Base-by-base conservation (phyloP, 83 land plant species). In the Picea engelmannii region DNA sequence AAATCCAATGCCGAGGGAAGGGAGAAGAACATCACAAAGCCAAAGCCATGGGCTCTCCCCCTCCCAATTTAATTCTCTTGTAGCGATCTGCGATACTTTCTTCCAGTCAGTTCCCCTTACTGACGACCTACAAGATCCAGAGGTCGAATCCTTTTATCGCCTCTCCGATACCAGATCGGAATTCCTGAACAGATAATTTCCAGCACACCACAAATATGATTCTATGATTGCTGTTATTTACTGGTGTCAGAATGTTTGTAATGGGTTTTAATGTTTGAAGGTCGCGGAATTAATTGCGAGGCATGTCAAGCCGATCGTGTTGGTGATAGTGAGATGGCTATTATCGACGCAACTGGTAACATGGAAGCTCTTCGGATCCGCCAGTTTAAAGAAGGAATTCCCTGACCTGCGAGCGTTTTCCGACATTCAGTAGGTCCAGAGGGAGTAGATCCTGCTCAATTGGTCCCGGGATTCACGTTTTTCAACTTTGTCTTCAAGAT, bases 251-350 rank as follows among this genome's bases (percentile, higher is more conserved):
- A 10, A 52, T 52, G 58, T 52, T 52, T 52, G 11, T 52, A 52
- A 52, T 52, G 58, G 58, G 3, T 12, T 52, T 52, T 52, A 52
- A 52, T 52, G 15, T 44, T 61, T 23, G 21, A 59, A 80, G 90
- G 90, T 84, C 21, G 88, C 90, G n/a, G 71, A 80, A 60, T 23
- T 59, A n/a, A n/a, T n/a, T n/a, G n/a, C n/a, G n/a, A n/a, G n/a
- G n/a, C n/a, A n/a, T n/a, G n/a, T n/a, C n/a, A 4, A n/a, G n/a
- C 80, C 80, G 0, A 66, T 59, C 25, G 84, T 16, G 12, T 27
- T 81, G 13, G 20, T 2, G 0, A 58, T 78, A 20, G 61, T 82
- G 49, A 70, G 31, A 47, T 10, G 64, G 62, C 44, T 83, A 4
- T 80, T 88, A 23, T 62, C 79, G 17, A 83, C 77, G 6, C 70